phyloP scores from a whole-genome alignment of 805 yeast species.

The Clavispora asparagi region DNA sequence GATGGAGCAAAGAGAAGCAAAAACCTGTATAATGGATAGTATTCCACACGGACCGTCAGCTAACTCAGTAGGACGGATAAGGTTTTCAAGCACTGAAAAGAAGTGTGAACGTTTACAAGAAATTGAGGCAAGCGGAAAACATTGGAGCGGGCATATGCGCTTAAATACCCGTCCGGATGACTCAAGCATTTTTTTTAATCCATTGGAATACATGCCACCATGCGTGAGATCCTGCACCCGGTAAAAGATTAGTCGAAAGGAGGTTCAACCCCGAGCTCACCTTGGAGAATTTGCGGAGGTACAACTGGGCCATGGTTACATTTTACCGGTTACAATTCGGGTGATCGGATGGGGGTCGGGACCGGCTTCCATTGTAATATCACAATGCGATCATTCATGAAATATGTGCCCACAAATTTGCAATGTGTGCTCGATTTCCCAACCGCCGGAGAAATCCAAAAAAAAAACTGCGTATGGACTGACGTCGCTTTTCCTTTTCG shows the following conservation, averaged over 20 bases:
- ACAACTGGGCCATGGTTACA: background rate
- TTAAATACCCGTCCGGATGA: background rate
- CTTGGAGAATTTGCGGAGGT: background rate
- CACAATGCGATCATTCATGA: background rate
- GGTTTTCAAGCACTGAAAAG: background rate
- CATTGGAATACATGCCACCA: background rate
- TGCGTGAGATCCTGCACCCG: constrained; percentile 1
- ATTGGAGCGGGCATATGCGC: background rate
- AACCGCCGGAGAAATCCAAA: background rate
- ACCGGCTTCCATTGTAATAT: background rate
- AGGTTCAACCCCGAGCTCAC: constrained; percentile 10
- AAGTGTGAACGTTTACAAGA: background rate
- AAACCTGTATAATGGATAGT: background rate
- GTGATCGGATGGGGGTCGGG: background rate
- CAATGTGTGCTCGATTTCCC: background rate
- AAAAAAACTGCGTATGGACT: background rate
- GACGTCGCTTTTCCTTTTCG: background rate
- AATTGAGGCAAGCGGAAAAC: background rate
- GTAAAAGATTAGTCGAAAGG: constrained; percentile 3
- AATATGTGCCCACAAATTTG: background rate
- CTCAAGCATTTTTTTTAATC: background rate
- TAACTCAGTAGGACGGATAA: background rate
- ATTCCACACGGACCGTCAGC: background rate
- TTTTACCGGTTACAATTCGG: background rate
- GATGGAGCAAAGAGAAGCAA: background rate